Conservation (phyloP, 2,329 filamentous ascomycete species). For the Ophiostoma australiae region DNA sequence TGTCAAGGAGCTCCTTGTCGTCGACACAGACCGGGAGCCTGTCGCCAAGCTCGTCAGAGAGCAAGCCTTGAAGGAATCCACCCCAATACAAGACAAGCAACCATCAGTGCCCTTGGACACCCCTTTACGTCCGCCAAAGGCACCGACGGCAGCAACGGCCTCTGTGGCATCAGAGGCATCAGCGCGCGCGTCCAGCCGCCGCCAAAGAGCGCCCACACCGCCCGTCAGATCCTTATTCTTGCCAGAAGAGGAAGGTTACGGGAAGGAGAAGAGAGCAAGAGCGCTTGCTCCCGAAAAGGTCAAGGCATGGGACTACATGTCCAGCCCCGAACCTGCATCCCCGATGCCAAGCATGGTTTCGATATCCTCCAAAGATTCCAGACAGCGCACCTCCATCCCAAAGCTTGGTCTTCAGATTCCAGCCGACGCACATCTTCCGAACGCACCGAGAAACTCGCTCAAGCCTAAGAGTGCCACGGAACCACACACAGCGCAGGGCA, state of each 20-base stretch:
- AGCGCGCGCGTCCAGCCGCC: neutral
- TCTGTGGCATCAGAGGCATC: neutral
- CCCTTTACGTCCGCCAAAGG: neutral
- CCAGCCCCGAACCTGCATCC: no score
- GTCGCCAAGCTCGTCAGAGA: conserved; percentile 40
- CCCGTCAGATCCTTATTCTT: neutral
- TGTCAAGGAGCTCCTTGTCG: conserved; percentile 61
- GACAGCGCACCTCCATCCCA: neutral
- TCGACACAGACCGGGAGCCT: conserved; percentile 53
- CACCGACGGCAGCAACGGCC: neutral
- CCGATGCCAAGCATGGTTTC: neutral
- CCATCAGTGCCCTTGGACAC: neutral
- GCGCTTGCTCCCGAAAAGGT: neutral
- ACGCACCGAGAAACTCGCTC: neutral
- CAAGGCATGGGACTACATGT: neutral
- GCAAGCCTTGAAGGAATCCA: conserved; percentile 30
- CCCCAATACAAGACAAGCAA: neutral
- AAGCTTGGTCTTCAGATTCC: neutral
- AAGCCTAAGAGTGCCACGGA: neutral
- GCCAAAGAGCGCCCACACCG: neutral
- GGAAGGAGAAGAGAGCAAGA: neutral
- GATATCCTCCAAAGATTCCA: neutral
- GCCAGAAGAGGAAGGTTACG: neutral
- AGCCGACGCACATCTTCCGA: neutral
- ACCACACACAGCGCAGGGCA: neutral